Conservation (phyloP, 2,329 filamentous ascomycete genomes). For the Venturiaceae sp. region DNA sequence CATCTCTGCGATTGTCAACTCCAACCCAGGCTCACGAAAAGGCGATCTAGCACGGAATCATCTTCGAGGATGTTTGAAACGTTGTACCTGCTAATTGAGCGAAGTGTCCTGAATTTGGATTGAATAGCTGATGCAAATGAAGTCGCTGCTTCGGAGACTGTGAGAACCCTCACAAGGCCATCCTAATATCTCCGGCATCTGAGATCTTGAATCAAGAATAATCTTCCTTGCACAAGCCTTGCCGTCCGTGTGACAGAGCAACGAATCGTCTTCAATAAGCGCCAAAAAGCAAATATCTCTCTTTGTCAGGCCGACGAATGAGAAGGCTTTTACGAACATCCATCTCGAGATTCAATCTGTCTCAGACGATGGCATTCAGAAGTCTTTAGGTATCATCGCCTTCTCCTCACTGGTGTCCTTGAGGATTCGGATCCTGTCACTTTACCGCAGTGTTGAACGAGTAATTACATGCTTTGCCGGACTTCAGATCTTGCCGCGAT, state of each 20-base stretch:
- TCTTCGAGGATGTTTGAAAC: not conserved
- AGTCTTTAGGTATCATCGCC: too few species aligned
- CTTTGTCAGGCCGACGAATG: not conserved
- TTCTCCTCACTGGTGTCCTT: too few species aligned
- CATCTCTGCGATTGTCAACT: too few species aligned
- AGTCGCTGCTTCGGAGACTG: too few species aligned
- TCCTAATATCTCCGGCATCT: not conserved
- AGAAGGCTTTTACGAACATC: not conserved
- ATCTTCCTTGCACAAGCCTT: not conserved
- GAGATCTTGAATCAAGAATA: not conserved
- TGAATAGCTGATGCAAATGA: too few species aligned
- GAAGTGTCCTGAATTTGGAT: not conserved
- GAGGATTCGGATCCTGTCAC: too few species aligned
- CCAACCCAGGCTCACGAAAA: not conserved
- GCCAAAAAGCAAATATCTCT: not conserved
- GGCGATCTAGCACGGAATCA: not conserved
- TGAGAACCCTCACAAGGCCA: too few species aligned
- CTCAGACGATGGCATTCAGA: too few species aligned
- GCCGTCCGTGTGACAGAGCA: not conserved
- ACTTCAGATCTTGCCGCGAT: too few species aligned
- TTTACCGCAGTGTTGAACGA: too few species aligned
- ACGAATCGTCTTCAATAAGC: not conserved
- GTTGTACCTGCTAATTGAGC: not conserved
- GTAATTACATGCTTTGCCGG: too few species aligned
- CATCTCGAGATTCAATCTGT: too few species aligned